Conservation (phyloP, 2,329 filamentous ascomycete species). For the Penicillium sp. region DNA sequence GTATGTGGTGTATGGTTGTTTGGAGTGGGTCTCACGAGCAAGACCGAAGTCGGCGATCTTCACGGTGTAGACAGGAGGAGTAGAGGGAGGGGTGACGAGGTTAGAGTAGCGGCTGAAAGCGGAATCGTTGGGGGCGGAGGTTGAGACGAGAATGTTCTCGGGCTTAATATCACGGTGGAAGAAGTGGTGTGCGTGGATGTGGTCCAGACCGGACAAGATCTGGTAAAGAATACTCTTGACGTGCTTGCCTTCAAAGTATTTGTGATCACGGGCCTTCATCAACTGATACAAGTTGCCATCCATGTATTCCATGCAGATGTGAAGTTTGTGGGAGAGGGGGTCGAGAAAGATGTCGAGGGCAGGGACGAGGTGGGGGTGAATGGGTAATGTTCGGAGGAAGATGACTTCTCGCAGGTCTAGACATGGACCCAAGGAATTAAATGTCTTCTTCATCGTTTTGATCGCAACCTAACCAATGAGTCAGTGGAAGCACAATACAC, state of each 20-base stretch:
- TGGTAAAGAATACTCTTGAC: constrained; percentile 98
- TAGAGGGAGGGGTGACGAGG: constrained; percentile 90
- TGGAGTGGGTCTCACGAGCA: constrained; percentile 95
- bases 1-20: constrained; percentile 95
- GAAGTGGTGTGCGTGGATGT: constrained; percentile 95
- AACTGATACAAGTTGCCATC: constrained; percentile 98
- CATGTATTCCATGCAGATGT: constrained; percentile 99
- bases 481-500: constrained; percentile 13
- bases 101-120: constrained; percentile 91
- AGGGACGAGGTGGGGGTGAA: constrained; percentile 90
- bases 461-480: constrained; percentile 73
- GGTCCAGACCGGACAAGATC: constrained; percentile 92
- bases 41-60: constrained; percentile 99
- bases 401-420: constrained; percentile 95
- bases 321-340: constrained; percentile 90
- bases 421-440: constrained; percentile 87
- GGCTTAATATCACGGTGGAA: constrained; percentile 99
- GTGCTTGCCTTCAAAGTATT: constrained; percentile 81
- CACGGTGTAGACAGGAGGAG: constrained; percentile 88
- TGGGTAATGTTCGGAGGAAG: constrained; percentile 84
- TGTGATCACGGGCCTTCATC: constrained; percentile 98
- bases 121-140: constrained; percentile 80
- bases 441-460: constrained; percentile 99
- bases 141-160: constrained; percentile 96
- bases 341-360: constrained; percentile 98